phyloP scores from a whole-genome alignment of 192 early-diverging fungal species.

The Linnemannia exigua region DNA sequence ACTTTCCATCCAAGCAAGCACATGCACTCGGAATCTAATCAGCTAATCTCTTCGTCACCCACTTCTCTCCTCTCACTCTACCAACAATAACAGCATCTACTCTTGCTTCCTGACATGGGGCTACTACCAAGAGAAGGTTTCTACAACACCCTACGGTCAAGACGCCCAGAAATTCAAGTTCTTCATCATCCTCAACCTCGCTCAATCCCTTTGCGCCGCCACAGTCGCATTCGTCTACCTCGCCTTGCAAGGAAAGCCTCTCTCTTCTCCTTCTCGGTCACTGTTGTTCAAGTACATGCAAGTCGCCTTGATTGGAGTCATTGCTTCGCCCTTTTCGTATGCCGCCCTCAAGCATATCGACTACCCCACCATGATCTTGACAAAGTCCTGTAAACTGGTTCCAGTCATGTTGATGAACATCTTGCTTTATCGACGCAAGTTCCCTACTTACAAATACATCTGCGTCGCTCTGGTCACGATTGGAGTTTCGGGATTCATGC shows the following conservation, averaged over 20 bases:
- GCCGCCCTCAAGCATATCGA: slow-evolving; percentile 94
- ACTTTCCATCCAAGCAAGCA: neutral
- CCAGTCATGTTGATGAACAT: slow-evolving; percentile 98
- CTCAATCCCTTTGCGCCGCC: slow-evolving; percentile 87
- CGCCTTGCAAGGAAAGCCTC: slow-evolving; percentile 61
- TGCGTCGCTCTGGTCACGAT: slow-evolving; percentile 89
- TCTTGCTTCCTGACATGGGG: slow-evolving; percentile 98
- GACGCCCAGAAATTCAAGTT: slow-evolving; percentile 81
- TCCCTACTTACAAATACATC: slow-evolving; percentile 90
- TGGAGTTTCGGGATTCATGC: slow-evolving; percentile 96
- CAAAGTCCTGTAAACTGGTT: slow-evolving; percentile 96
- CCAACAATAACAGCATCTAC: slow-evolving; percentile 78
- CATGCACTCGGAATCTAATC: neutral
- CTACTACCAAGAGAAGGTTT: slow-evolving; percentile 93
- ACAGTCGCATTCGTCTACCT: slow-evolving; percentile 84
- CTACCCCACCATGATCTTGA: slow-evolving; percentile 97
- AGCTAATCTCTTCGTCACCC: neutral
- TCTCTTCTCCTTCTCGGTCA: slow-evolving; percentile 33
- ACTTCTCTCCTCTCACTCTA: neutral
- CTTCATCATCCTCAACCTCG: slow-evolving; percentile 92
- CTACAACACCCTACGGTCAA: slow-evolving; percentile 82
- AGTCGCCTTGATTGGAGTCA: slow-evolving; percentile 80
- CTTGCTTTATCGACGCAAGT: slow-evolving; percentile 88
- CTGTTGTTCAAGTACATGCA: slow-evolving; percentile 78
- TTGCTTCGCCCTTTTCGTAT: slow-evolving; percentile 94